Conservation (phyloP, 768 basidiomycete genomes). For the Tulasnella sp. region DNA sequence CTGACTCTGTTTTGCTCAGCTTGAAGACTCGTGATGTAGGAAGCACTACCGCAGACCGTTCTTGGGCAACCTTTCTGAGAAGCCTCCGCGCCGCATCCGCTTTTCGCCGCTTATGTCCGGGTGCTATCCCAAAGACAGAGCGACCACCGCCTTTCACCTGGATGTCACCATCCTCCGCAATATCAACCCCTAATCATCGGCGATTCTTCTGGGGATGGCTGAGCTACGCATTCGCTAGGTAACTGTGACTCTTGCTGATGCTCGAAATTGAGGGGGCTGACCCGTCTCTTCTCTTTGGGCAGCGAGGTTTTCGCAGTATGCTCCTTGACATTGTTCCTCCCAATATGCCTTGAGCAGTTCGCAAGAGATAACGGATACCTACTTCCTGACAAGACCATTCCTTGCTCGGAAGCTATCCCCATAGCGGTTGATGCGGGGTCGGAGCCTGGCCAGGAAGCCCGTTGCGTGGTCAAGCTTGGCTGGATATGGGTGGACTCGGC, state of each 20-base stretch:
- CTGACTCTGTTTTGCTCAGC: too few relatives aligned
- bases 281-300: too few relatives aligned
- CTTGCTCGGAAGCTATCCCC: conserved; percentile 32
- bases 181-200: background rate
- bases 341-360: conserved; percentile 78
- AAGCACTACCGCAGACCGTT: too few relatives aligned
- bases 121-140: background rate
- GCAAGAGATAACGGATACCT: conserved; percentile 80
- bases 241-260: background rate
- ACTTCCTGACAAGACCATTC: conserved; percentile 51
- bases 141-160: background rate
- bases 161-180: background rate
- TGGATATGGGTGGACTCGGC: conserved; percentile 86
- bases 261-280: background rate
- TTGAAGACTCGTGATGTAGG: too few relatives aligned
- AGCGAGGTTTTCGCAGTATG: conserved; percentile 78
- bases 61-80: too few relatives aligned
- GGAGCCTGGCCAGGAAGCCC: conserved; percentile 20
- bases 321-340: conserved; percentile 68
- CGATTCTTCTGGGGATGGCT: conserved; percentile 58
- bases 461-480: conserved; percentile 72
- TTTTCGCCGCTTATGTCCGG: background rate
- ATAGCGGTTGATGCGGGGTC: conserved; percentile 19
- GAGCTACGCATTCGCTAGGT: conserved; percentile 80
- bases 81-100: too few relatives aligned